Evolutionary conservation across 305 asterid genomes (phyloP).

Genomic region (Fraxinus xanthoxyloides): DNA sequence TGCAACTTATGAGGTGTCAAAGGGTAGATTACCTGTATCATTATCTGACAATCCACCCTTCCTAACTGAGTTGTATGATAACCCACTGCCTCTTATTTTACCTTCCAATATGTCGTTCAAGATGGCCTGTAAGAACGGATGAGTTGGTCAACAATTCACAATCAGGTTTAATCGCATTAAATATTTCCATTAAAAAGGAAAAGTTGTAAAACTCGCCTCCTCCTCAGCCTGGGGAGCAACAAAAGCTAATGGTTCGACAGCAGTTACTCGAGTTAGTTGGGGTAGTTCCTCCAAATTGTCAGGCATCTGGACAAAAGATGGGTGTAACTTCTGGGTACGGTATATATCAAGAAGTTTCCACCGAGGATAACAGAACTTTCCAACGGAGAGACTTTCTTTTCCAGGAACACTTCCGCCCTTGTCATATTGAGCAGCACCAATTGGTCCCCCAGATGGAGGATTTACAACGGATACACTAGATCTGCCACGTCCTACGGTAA

Average conservation of each 20-base stretch:
- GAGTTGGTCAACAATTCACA: conserved; percentile 16
- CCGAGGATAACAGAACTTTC: conserved; percentile 67
- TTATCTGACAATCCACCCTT: conserved; percentile 57
- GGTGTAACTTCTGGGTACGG: conserved; percentile 61
- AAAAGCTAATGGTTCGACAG: conserved; percentile 77
- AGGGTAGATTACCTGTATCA: conserved; percentile 48
- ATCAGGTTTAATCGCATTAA: conserved; percentile 18
- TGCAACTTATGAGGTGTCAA: background rate
- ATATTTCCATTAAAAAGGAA: conserved; percentile 2
- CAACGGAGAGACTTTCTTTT: conserved; percentile 32
- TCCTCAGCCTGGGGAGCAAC: conserved; percentile 76
- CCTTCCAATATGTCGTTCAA: conserved; percentile 76
- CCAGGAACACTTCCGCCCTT: conserved; percentile 51
- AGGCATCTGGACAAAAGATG: conserved; percentile 44
- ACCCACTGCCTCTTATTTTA: conserved; percentile 64
- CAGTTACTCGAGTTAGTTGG: conserved; percentile 54
- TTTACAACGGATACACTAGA: conserved; percentile 44
- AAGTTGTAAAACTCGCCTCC: conserved; percentile 50
- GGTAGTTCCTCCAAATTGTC: conserved; percentile 65
- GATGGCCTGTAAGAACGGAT: conserved; percentile 42
- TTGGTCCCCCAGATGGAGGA: conserved; percentile 46
- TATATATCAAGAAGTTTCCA: conserved; percentile 89
- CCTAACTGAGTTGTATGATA: conserved; percentile 48
- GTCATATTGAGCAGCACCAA: conserved; percentile 51
- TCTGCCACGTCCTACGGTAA: conserved; percentile 89